These are phyloP conservation scores for Mycena filopes DNA, from an alignment of 768 basidiomycete species.

Conservation along the genomic window DNA sequence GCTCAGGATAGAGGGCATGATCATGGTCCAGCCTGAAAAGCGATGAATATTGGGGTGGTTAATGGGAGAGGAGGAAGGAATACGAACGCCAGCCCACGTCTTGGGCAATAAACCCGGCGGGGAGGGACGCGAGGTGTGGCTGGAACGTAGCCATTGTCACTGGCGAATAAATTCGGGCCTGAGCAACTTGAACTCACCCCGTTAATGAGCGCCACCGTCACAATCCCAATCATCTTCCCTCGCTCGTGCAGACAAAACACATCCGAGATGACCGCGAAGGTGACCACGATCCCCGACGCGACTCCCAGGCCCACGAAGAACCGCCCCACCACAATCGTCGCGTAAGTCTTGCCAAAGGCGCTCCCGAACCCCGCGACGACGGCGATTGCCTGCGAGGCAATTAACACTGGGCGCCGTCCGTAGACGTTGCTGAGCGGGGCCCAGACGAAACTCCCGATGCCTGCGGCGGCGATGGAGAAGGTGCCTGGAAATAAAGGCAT, in stretches of 20 bases:
- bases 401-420: conserved; percentile 38
- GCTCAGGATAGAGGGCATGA: conserved; percentile 24
- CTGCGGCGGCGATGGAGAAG: conserved; percentile 31
- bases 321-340: conserved; percentile 24
- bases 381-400: conserved; percentile 33
- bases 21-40: conserved; percentile 23
- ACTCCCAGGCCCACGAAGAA: conserved; percentile 34
- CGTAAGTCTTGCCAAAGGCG: conserved; percentile 31
- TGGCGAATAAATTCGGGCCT: background rate
- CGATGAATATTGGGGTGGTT: too few species aligned
- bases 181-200: conserved; percentile 32
- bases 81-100: conserved; percentile 29
- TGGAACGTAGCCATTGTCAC: background rate
- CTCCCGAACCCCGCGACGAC: conserved; percentile 32
- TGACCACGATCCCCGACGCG: conserved; percentile 30
- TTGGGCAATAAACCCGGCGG: conserved; percentile 33
- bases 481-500: conserved; percentile 26
- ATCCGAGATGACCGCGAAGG: conserved; percentile 31
- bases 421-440: conserved; percentile 39
- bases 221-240: conserved; percentile 33
- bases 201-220: conserved; percentile 32
- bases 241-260: conserved; percentile 33
- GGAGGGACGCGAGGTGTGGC: conserved; percentile 33
- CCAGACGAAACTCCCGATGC: conserved; percentile 37
- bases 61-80: too few species aligned